Conservation (phyloP, 495 filamentous ascomycete species). For the Hapsidospora chrysogenum region DNA sequence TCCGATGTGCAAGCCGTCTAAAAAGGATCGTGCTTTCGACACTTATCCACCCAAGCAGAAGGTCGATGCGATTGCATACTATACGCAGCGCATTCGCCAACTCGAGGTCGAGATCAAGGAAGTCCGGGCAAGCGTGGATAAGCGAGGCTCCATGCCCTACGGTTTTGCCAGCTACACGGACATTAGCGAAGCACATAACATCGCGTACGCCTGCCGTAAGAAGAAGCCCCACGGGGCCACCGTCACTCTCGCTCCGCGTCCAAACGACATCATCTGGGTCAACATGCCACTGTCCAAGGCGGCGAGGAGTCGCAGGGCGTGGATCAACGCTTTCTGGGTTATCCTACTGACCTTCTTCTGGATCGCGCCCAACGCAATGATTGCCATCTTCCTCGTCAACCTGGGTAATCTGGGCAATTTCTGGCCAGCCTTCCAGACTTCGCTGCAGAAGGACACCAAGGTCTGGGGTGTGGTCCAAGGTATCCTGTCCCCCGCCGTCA, state of each 20-base stretch:
- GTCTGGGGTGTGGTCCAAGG: constrained; percentile 84
- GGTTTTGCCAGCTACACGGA: constrained; percentile 88
- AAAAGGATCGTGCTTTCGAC: constrained; percentile 42
- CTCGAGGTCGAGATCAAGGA: constrained; percentile 75
- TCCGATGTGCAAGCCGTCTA: constrained; percentile 62
- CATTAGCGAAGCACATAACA: constrained; percentile 74
- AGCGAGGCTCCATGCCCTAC: constrained; percentile 71
- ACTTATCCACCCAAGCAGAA: constrained; percentile 48
- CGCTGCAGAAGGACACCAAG: constrained; percentile 39
- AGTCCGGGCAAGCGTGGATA: constrained; percentile 65
- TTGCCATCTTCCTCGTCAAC: constrained; percentile 84
- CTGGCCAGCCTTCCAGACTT: constrained; percentile 58
- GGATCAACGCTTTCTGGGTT: constrained; percentile 75
- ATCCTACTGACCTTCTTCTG: constrained; percentile 66
- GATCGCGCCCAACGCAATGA: constrained; percentile 89
- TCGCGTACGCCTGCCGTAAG: constrained; percentile 63
- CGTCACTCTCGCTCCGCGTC: constrained; percentile 63
- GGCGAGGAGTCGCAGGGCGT: constrained; percentile 48
- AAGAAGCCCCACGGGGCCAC: constrained; percentile 71
- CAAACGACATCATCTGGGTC: constrained; percentile 91
- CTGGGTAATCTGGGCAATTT: constrained; percentile 61
- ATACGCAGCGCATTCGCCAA: constrained; percentile 67
- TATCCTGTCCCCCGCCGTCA: constrained; percentile 81
- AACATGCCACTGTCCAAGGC: constrained; percentile 59
- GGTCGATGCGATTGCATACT: constrained; percentile 87